Percentiles rank a stretch among this genome's conserved stretches.
Conservation (phyloP, 768 basidiomycete species). For the Panaeolus cyanescens region DNA sequence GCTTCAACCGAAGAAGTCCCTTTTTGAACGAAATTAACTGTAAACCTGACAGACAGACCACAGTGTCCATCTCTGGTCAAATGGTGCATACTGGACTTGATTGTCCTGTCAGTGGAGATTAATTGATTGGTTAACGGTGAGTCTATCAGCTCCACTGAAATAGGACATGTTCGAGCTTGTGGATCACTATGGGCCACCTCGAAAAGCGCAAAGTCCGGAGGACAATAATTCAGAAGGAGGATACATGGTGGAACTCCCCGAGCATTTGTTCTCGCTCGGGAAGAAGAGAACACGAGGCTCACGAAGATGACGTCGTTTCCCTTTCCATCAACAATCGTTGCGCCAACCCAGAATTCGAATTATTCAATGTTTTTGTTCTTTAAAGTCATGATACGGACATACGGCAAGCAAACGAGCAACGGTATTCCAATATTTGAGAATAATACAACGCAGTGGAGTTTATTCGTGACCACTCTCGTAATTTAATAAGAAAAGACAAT, state of each 20-base stretch:
- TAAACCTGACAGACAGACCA: not conserved
- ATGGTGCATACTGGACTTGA: not conserved
- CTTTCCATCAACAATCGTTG: no score
- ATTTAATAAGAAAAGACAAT: not conserved
- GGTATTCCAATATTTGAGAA: slow-evolving; percentile 4
- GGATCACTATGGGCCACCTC: not conserved
- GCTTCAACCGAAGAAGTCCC: not conserved
- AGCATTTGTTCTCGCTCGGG: not conserved
- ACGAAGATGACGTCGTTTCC: not conserved
- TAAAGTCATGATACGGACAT: not conserved
- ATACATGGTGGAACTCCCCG: not conserved
- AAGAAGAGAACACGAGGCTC: slow-evolving; percentile 1
- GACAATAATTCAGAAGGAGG: not conserved
- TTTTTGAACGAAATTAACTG: not conserved
- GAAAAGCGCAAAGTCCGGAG: not conserved
- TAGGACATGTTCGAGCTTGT: not conserved
- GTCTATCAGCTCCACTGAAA: not conserved
- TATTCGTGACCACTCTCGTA: not conserved
- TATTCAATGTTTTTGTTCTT: not conserved
- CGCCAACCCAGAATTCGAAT: no score
- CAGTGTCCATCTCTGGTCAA: not conserved
- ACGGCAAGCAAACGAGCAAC: not conserved
- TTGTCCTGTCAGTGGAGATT: not conserved
- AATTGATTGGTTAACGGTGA: not conserved
- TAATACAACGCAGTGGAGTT: not conserved